These are phyloP conservation scores for Penicillium sp. DNA, from an alignment of 2,329 filamentous ascomycete genomes.

Conservation along the genomic window DNA sequence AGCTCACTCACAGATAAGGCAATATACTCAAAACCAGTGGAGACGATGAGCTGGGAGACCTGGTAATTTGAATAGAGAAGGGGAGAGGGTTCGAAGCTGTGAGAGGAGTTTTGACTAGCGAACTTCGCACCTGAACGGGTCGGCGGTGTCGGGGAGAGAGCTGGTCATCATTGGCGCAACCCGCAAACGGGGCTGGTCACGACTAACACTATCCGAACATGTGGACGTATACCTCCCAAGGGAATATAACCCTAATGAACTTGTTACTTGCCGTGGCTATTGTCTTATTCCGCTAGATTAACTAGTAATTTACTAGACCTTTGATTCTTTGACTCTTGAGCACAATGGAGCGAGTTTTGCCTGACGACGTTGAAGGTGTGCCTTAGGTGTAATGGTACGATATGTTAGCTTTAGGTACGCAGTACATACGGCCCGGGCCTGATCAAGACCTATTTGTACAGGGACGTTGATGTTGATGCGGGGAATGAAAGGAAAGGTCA, in stretches of 20 bases:
- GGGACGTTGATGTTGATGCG: background rate
- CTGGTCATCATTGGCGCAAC: constrained; percentile 17
- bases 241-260: no score
- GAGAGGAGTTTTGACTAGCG: constrained; percentile 17
- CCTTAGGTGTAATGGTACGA: background rate
- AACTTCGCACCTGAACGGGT: constrained; percentile 18
- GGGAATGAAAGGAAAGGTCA: background rate
- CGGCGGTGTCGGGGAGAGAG: constrained; percentile 17
- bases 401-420: no score
- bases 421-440: background rate
- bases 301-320: background rate
- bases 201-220: background rate
- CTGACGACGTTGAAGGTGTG: constrained; percentile 17
- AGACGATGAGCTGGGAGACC: constrained; percentile 1
- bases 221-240: background rate
- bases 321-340: background rate
- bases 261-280: background rate
- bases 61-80: constrained; percentile 3
- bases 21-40: constrained; percentile 9
- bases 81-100: constrained; percentile 10
- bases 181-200: constrained; percentile 15
- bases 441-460: background rate
- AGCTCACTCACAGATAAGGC: constrained; percentile 21
- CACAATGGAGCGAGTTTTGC: background rate
- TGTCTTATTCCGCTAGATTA: background rate